Conservation (phyloP, 768 basidiomycete genomes). For the Suillus tomentosus region DNA sequence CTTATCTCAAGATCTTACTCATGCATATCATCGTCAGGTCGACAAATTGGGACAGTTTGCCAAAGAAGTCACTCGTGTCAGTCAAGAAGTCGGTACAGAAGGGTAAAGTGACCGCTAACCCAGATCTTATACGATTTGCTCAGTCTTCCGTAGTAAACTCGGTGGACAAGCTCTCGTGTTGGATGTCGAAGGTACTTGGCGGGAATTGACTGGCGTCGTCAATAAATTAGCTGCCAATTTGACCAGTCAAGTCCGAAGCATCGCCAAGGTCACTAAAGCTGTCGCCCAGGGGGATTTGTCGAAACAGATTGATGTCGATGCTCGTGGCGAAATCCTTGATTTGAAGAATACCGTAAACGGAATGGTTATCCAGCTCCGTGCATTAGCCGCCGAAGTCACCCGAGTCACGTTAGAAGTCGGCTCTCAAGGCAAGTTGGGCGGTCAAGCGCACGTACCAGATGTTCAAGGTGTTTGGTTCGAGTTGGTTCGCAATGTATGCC, state of each 20-base stretch:
- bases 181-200: slow-evolving; percentile 91
- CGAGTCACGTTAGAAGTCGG: slow-evolving; percentile 85
- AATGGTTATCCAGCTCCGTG: slow-evolving; percentile 54
- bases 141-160: slow-evolving; percentile 52
- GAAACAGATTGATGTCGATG: slow-evolving; percentile 91
- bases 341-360: slow-evolving; percentile 64
- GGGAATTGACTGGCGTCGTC: slow-evolving; percentile 79
- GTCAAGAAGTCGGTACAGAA: slow-evolving; percentile 84
- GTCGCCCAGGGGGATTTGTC: slow-evolving; percentile 89
- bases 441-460: slow-evolving; percentile 84
- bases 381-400: slow-evolving; percentile 80
- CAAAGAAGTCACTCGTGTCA: slow-evolving; percentile 85
- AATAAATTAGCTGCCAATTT: slow-evolving; percentile 81
- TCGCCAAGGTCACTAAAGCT: slow-evolving; percentile 65
- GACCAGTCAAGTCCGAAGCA: slow-evolving; percentile 59
- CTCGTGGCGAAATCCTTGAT: slow-evolving; percentile 86
- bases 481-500: slow-evolving; percentile 69
- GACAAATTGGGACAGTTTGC: slow-evolving; percentile 85
- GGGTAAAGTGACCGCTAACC: slow-evolving; percentile 44
- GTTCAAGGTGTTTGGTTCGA: slow-evolving; percentile 93
- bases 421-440: slow-evolving; percentile 86
- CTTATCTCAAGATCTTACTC: slow-evolving; percentile 4
- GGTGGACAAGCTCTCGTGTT: slow-evolving; percentile 86
- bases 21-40: slow-evolving; percentile 39
- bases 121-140: slow-evolving; percentile 35